Conservation (phyloP, 1,284 basidiomycete species). For the Heterobasidion parviporum region DNA sequence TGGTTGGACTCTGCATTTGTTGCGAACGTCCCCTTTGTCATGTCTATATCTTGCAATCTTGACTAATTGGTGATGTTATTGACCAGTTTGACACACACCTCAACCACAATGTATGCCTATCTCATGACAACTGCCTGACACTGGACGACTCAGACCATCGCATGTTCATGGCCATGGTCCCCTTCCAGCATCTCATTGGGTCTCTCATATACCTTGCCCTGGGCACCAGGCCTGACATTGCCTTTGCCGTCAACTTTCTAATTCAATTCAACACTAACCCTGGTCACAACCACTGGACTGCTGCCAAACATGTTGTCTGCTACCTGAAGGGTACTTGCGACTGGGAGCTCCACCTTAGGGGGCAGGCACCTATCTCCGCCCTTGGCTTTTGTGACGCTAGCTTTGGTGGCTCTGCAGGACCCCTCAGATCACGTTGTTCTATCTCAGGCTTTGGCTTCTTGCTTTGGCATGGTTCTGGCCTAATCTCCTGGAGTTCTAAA, state of each 20-base stretch:
- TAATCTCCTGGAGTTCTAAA: slow-evolving; percentile 28
- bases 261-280: slow-evolving; percentile 21
- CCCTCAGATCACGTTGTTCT: slow-evolving; percentile 10
- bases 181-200: slow-evolving; percentile 26
- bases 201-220: slow-evolving; percentile 31
- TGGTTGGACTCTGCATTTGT: slow-evolving; percentile 18
- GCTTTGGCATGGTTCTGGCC: slow-evolving; percentile 14
- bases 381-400: neutral
- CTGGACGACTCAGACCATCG: neutral
- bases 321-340: slow-evolving; percentile 31
- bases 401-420: neutral
- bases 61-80: slow-evolving; percentile 28
- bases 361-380: neutral
- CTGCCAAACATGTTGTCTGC: slow-evolving; percentile 27
- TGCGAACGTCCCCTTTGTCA: slow-evolving; percentile 17
- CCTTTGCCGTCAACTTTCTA: slow-evolving; percentile 27
- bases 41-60: slow-evolving; percentile 26
- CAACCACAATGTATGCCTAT: slow-evolving; percentile 15
- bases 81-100: slow-evolving; percentile 26
- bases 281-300: slow-evolving; percentile 25
- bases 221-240: slow-evolving; percentile 31
- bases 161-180: slow-evolving; percentile 3
- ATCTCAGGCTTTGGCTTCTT: slow-evolving; percentile 30
- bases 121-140: neutral
- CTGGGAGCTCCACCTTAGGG: neutral